Percentiles rank a stretch among this genome's conserved stretches.
These are phyloP conservation scores for Encephalitozoon intestinalis DNA, from an alignment of 371 early-diverging fungal species.

Conservation along the genomic window DNA sequence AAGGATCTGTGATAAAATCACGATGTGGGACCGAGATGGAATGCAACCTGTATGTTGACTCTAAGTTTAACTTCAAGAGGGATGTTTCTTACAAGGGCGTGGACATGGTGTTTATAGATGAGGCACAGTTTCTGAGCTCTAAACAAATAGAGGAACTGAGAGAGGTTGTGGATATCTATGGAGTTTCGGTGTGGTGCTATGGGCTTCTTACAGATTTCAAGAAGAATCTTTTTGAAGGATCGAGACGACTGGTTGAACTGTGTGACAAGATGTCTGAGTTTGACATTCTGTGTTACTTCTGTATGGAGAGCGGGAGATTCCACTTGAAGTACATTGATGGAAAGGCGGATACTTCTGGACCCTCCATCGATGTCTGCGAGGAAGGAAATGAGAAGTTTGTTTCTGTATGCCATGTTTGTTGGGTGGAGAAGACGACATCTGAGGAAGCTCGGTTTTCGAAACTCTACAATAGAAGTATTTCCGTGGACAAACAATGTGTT, in stretches of 20 bases:
- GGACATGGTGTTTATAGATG: conserved; percentile 29
- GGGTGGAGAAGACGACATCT: background rate
- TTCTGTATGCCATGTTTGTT: background rate
- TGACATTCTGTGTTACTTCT: background rate
- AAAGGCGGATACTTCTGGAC: background rate
- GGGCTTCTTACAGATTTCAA: conserved; percentile 49
- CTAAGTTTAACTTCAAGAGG: background rate
- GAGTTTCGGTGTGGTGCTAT: conserved; percentile 32
- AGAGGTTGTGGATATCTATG: background rate
- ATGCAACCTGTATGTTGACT: background rate
- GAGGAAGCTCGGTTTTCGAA: background rate
- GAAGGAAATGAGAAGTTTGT: background rate
- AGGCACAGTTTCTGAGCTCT: conserved; percentile 43
- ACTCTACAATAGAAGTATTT: background rate
- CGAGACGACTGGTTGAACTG: conserved; percentile 16
- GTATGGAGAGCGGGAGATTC: background rate
- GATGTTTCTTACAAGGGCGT: conserved; percentile 1
- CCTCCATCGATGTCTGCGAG: background rate
- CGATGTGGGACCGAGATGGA: conserved; percentile 25
- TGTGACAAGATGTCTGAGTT: conserved; percentile 12
- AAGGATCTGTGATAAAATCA: conserved; percentile 4
- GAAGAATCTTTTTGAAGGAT: conserved; percentile 24
- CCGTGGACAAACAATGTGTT: background rate
- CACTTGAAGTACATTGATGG: background rate
- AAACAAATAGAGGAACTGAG: conserved; percentile 36